Evolutionary conservation across 2,329 filamentous ascomycete genomes (phyloP), one percentile per base, ranked within the genome.

Genomic region (Coniochaeta pulveracea): DNA sequence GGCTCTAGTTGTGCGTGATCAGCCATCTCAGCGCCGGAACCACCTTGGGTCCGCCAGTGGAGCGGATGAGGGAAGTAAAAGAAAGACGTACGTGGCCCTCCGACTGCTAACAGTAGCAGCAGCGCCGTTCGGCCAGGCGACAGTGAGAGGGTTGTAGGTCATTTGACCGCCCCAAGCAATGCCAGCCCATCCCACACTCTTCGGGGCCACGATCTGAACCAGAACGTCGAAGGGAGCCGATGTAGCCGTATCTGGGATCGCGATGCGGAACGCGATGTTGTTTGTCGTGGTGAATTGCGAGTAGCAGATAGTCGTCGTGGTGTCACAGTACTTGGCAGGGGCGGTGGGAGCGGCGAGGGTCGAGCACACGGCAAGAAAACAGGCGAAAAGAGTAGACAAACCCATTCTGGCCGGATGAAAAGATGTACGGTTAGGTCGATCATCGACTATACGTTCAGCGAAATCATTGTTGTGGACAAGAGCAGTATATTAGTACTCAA

Each of bases 91-190:
- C 50, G 48, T 54, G 5, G 58, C 53, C 34, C 51, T 51, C 22
- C 58, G 51, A 23, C 54, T 58, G 6, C 56, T 55, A 6, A 57
- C 57, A 3, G 60, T 48, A 2, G 50, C 51, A 3, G 40, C 49
- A 12, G 44, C 47, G 15, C 46, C 54, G 42, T 56, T 58, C 18
- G 55, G 43, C 57, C 58, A 62, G 8, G 49, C 55, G 15, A 61
- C 40, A 2, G 55, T 54, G 11, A 62, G 43, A 8, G 58, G 58
- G 34, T 59, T 56, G 43, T 61, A 59, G 18, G 54, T 50, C 58
- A 61, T 62, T 26, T 47, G 46, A 6, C 58, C 58, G 19, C 55
- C 57, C 57, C 57, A 61, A 3, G 56, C 51, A 18, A 62, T 47
- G 4, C 50, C 58, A 0, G 57, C 57, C 58, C 58, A 62, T 12